Evolutionary conservation across 306 rosid genomes (phyloP).

Genomic region (Medicago truncatula): DNA sequence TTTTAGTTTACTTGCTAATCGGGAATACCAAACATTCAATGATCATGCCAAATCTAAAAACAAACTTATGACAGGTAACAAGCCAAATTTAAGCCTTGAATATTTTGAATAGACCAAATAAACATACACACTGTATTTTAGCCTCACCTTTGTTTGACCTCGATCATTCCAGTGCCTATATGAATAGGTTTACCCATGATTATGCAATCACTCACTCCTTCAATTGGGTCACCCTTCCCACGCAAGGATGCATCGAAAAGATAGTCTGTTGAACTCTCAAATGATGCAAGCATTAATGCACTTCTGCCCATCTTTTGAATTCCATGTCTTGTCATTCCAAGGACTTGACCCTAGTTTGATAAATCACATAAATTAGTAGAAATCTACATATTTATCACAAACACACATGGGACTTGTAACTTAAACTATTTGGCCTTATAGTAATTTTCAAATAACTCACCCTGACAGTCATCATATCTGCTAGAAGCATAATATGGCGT

Average conservation of each 20-base stretch:
- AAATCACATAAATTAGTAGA: constrained; percentile 22
- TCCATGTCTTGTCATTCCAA: constrained; percentile 94
- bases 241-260: constrained; percentile 73
- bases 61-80: too few relatives aligned
- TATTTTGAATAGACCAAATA: neutral
- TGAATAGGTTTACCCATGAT: constrained; percentile 93
- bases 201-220: constrained; percentile 89
- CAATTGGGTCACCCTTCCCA: constrained; percentile 76
- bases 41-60: too few relatives aligned
- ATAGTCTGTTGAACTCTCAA: constrained; percentile 85
- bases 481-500: constrained; percentile 96
- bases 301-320: constrained; percentile 92
- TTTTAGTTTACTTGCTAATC: too few relatives aligned
- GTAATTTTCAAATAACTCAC: constrained; percentile 60
- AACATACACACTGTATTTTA: constrained; percentile 29
- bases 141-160: constrained; percentile 87
- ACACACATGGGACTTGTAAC: constrained; percentile 3
- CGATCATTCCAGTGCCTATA: constrained; percentile 88
- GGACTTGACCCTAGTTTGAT: constrained; percentile 75
- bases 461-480: constrained; percentile 88
- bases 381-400: constrained; percentile 17
- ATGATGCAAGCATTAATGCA: constrained; percentile 89
- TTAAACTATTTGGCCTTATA: constrained; percentile 3
- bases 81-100: too few relatives aligned
- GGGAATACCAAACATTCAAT: too few relatives aligned